phyloP scores from a whole-genome alignment of 139 green algal genomes.

The Tetraselmis chui region DNA sequence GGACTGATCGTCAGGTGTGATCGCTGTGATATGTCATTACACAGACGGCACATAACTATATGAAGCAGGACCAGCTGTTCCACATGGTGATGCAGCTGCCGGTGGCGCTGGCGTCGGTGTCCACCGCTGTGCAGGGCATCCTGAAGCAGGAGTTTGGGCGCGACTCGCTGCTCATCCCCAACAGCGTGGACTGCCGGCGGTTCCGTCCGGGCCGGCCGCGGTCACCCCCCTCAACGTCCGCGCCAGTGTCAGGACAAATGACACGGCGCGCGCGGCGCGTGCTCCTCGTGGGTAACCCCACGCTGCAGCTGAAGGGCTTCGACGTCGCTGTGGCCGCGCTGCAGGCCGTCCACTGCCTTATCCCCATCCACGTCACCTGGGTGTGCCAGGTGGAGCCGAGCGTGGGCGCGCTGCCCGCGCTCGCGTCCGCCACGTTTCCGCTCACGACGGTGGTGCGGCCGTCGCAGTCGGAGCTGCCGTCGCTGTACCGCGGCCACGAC shows the following conservation, averaged over 20 bases:
- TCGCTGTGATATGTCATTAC: too few relatives aligned
- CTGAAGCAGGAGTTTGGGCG: constrained; percentile 53
- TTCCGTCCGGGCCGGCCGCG: constrained; percentile 28
- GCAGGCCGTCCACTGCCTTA: constrained; percentile 29
- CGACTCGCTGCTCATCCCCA: constrained; percentile 44
- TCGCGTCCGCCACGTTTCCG: constrained; percentile 26
- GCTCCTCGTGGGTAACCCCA: constrained; percentile 59
- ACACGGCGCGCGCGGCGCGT: constrained; percentile 26
- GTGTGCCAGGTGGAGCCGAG: constrained; percentile 45
- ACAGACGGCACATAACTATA: constrained; percentile 20
- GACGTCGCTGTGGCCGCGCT: constrained; percentile 41
- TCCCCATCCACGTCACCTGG: constrained; percentile 51
- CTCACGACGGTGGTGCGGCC: constrained; percentile 34
- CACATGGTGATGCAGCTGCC: constrained; percentile 61
- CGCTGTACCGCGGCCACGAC: constrained; percentile 52
- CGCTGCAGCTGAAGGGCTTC: constrained; percentile 60
- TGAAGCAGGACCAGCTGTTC: constrained; percentile 50
- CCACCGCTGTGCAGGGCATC: constrained; percentile 43
- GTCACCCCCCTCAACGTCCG: constrained; percentile 7
- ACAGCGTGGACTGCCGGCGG: constrained; percentile 51
- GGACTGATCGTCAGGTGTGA: too few relatives aligned
- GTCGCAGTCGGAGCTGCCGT: constrained; percentile 40
- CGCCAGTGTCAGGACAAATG: too few relatives aligned
- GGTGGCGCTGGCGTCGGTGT: constrained; percentile 43
- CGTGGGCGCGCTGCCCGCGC: constrained; percentile 16